Conservation (phyloP, 495 filamentous ascomycete species). For the Venustampulla echinocandica region DNA sequence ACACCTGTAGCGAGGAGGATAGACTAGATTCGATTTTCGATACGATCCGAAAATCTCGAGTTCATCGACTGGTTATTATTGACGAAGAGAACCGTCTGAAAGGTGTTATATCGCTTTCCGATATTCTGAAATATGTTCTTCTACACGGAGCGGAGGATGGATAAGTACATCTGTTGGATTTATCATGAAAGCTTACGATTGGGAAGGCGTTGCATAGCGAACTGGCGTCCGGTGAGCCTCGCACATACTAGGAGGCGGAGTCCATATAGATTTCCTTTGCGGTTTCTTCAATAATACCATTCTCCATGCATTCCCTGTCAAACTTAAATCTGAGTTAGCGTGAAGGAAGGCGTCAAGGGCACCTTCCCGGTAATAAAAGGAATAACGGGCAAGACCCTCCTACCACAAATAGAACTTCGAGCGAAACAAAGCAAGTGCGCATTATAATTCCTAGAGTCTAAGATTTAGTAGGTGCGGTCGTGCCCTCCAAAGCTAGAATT, state of each 20-base stretch:
- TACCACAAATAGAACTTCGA: too few species aligned
- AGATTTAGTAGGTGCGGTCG: neutral
- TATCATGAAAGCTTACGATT: slow-evolving; percentile 8
- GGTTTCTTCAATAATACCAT: slow-evolving; percentile 20
- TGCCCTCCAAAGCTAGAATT: neutral
- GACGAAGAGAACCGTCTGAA: slow-evolving; percentile 78
- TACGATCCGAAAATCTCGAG: slow-evolving; percentile 87
- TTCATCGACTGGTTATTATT: slow-evolving; percentile 87
- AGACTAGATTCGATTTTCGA: slow-evolving; percentile 93
- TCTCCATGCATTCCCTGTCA: slow-evolving; percentile 5
- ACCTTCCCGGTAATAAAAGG: too few species aligned
- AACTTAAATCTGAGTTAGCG: too few species aligned
- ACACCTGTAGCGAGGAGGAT: slow-evolving; percentile 88
- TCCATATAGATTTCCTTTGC: slow-evolving; percentile 21
- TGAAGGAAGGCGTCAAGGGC: too few species aligned
- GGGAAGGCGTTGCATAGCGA: slow-evolving; percentile 25
- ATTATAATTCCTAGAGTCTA: neutral
- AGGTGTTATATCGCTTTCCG: slow-evolving; percentile 87
- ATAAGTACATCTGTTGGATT: slow-evolving; percentile 15
- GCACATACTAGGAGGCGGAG: slow-evolving; percentile 11
- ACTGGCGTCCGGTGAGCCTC: slow-evolving; percentile 17
- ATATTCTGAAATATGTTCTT: slow-evolving; percentile 92
- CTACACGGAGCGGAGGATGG: slow-evolving; percentile 72
- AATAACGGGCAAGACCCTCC: too few species aligned
- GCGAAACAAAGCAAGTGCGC: neutral